Evolutionary conservation across 1,139 yeast genomes (phyloP), one percentile per base, ranked within the genome.

Genomic region (Saccharomycopsis phalli): DNA sequence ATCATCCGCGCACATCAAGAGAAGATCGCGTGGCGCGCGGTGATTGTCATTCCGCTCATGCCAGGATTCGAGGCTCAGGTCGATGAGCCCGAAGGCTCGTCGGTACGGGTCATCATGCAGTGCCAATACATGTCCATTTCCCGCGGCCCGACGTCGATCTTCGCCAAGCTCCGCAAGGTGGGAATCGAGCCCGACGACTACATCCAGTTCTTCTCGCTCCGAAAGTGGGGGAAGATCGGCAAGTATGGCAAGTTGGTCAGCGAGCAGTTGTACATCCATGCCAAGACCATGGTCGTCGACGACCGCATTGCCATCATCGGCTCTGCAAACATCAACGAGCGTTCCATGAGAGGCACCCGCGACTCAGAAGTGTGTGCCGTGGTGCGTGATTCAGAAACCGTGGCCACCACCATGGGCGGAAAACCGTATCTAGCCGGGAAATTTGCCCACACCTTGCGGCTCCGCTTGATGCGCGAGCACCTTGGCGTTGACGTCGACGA

Each of bases 21-120:
- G 47, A 76, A 78, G 3, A 81, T 77, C 41, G 60, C 66, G 20
- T 93, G 99, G 99, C 79, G 79, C 50, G 97, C 97, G 1, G 72
- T 87, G 16, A 79, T 91, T 47, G 72, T 91, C 4, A 86, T 93
- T 47, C 99, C 99, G 2, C 66, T 93, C 51, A 86, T 91, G 94
- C 99, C 99, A 1, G 99, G 98, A 0, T 93, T 93, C 58, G 94
- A 84, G 54, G 80, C 95, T 14, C 86, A 87, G 51, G 94, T 93
- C 27, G 97, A 91, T 57, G 76, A 83, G 50, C 83, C 94, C 4
- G 96, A 87, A 51, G 98, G 96, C 4, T 81, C 95, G 0, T 76
- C 95, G 18, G 91, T 93, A 4, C 74, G 99, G 52, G 82, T 91
- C 26, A 93, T 93, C 52, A 88, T 91, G 94, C 94, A 88, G 62